A percentile compares a stretch with the other conserved stretches of the same genome.
Conservation (phyloP, 345 rosid genomes). For the Noccaea caerulescens region DNA sequence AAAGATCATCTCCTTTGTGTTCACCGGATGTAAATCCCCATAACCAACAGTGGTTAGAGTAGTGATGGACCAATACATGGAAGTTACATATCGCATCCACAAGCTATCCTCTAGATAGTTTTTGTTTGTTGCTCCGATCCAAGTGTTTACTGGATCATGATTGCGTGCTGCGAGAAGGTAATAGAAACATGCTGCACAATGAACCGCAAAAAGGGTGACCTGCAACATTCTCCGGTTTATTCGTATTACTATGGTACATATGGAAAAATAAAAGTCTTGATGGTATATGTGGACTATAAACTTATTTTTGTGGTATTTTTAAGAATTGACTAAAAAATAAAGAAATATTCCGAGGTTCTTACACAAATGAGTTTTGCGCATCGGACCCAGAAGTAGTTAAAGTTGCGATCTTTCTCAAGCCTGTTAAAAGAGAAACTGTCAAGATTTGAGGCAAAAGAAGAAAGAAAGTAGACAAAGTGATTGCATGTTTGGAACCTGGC, state of each 20-base stretch:
- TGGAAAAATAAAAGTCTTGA: too few relatives aligned
- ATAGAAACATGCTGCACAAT: slow-evolving; percentile 90
- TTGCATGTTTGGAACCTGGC: slow-evolving; percentile 59
- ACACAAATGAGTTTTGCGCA: slow-evolving; percentile 90
- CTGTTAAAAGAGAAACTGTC: slow-evolving; percentile 47
- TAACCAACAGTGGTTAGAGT: slow-evolving; percentile 93
- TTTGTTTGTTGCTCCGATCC: slow-evolving; percentile 64
- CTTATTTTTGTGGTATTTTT: too few relatives aligned
- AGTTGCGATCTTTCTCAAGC: slow-evolving; percentile 90
- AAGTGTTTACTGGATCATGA: slow-evolving; percentile 57
- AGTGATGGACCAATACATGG: slow-evolving; percentile 96
- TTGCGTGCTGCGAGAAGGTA: slow-evolving; percentile 81
- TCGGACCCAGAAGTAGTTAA: slow-evolving; percentile 94
- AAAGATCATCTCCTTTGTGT: slow-evolving; percentile 80
- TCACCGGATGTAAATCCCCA: slow-evolving; percentile 94
- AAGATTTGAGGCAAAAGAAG: neutral
- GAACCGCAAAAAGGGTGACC: slow-evolving; percentile 95
- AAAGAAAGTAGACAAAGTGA: neutral
- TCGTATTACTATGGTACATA: too few relatives aligned
- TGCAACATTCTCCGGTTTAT: slow-evolving; percentile 34
- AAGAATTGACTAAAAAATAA: neutral
- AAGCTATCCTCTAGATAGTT: slow-evolving; percentile 57
- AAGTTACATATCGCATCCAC: slow-evolving; percentile 77
- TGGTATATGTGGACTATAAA: too few relatives aligned
- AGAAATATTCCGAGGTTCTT: slow-evolving; percentile 43